A percentile compares a stretch with the other conserved stretches of the same genome.
Conservation (phyloP, 305 asterid species). For the Lippia alba region DNA sequence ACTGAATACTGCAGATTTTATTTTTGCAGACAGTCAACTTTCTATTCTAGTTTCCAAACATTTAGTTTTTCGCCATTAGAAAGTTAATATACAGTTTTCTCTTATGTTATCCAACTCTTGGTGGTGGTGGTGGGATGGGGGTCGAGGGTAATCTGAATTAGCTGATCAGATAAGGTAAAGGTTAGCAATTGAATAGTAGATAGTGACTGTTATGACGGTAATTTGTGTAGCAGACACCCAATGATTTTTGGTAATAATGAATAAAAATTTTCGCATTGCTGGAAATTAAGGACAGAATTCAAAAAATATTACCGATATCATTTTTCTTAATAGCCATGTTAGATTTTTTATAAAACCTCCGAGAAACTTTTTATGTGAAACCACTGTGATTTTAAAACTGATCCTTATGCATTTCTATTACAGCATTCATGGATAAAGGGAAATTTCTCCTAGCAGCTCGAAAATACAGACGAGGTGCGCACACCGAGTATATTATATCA, state of each 20-base stretch:
- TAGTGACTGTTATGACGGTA: neutral
- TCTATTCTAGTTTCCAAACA: neutral
- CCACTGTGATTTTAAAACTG: slow-evolving; percentile 1
- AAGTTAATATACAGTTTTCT: neutral
- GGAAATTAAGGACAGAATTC: neutral
- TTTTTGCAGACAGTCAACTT: neutral
- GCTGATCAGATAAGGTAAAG: neutral
- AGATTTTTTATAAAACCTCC: neutral
- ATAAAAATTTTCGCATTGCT: neutral
- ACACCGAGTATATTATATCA: slow-evolving; percentile 72
- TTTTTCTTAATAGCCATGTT: neutral
- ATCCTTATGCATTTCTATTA: slow-evolving; percentile 28
- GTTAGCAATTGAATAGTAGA: slow-evolving; percentile 1
- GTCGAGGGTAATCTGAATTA: neutral
- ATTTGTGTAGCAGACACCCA: neutral
- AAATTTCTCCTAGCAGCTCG: slow-evolving; percentile 87
- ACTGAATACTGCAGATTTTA: neutral
- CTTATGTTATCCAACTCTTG: neutral
- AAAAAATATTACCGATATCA: neutral
- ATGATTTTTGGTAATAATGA: neutral
- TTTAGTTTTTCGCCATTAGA: neutral
- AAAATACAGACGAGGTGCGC: slow-evolving; percentile 65
- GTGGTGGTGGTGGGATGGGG: too few species aligned
- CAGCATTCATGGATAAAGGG: slow-evolving; percentile 76
- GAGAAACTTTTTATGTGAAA: neutral